Percentiles rank a stretch among this genome's conserved stretches.
Conservation (phyloP, 2,329 filamentous ascomycete genomes). For the Aspergillus tamarii region DNA sequence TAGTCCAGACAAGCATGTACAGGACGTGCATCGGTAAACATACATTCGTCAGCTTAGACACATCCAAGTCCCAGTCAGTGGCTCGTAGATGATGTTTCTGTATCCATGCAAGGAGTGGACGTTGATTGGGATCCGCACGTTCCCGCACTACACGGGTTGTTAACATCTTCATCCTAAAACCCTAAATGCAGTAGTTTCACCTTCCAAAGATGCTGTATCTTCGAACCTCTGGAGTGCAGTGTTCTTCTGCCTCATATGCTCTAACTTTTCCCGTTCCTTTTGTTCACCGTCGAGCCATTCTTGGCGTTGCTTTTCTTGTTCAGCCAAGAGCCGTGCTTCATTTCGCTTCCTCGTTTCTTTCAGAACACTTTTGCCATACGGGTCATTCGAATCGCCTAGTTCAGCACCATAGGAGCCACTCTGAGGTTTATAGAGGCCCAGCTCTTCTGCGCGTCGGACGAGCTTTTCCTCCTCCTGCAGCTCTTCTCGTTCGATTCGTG, state of each 20-base stretch:
- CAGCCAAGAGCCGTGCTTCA: conserved; percentile 41
- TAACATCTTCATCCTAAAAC: not conserved
- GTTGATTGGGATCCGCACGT: conserved; percentile 43
- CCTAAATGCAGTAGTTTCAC: conserved; percentile 25
- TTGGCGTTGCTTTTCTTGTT: conserved; percentile 53
- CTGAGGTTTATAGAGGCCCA: conserved; percentile 48
- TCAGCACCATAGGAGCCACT: conserved; percentile 48
- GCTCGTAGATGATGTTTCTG: conserved; percentile 47
- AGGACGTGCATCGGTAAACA: conserved; percentile 4
- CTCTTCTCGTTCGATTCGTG: conserved; percentile 46
- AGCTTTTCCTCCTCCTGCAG: conserved; percentile 41
- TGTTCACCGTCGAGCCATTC: conserved; percentile 58
- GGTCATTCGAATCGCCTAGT: conserved; percentile 44
- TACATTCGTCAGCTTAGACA: conserved; percentile 41
- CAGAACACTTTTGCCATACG: conserved; percentile 47
- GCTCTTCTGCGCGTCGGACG: conserved; percentile 40
- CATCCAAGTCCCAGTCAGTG: conserved; percentile 38
- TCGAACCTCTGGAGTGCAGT: conserved; percentile 42
- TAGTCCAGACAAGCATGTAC: not conserved
- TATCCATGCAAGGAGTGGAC: conserved; percentile 46
- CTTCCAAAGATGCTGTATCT: conserved; percentile 38
- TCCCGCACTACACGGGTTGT: conserved; percentile 33
- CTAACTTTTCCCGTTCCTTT: conserved; percentile 38
- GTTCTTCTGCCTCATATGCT: conserved; percentile 36
- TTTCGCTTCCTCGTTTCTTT: conserved; percentile 44